Evolutionary conservation across 257 asterid species (phyloP), one percentile per base, ranked within the genome.

Genomic region (Handroanthus guayacan): DNA sequence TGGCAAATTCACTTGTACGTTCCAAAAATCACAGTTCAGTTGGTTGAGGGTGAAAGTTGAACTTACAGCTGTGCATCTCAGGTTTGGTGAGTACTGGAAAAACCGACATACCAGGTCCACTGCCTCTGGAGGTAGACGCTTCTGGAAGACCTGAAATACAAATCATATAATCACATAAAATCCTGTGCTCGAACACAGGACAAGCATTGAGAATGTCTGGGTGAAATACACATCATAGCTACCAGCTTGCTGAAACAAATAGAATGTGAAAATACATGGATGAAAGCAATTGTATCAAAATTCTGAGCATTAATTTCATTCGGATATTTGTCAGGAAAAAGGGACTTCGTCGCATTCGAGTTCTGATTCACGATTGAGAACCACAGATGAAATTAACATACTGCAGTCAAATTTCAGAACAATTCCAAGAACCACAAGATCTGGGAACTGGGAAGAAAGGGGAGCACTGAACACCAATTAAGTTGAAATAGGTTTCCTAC

Each of bases 51-150:
- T 39, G 38, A 71, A 77, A 80, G 74, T 58, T 56, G 63, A 71
- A 86, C 96, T 90, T 90, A 94, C 98, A 18, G 98, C 98, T 54
- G 98, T 94, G 90, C 98, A 94, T 87, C 98, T 87, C 73, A 94
- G 89, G 84, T 94, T 90, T 16, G 98, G 98, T 41, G 97, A 94
- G 88, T 94, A 94, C 87, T 92, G 98, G 81, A 94, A 94, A 82
- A 94, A 92, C 69, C 97, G 91, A 67, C 97, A 94, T 62, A 92
- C 92, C 75, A 94, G 80, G 85, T 94, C 98, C 86, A 94, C 97
- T 7, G 98, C 97, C 84, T 94, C 98, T 62, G 98, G 97, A 61
- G 98, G 97, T 81, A 94, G 86, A 79, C 97, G 94, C 86, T 94
- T 94, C 83, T 94, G 98, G 86, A 94, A 94, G 79, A 94, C 97